phyloP scores from a whole-genome alignment of 208 protist species.

The Trypanosomatidae sp. region DNA sequence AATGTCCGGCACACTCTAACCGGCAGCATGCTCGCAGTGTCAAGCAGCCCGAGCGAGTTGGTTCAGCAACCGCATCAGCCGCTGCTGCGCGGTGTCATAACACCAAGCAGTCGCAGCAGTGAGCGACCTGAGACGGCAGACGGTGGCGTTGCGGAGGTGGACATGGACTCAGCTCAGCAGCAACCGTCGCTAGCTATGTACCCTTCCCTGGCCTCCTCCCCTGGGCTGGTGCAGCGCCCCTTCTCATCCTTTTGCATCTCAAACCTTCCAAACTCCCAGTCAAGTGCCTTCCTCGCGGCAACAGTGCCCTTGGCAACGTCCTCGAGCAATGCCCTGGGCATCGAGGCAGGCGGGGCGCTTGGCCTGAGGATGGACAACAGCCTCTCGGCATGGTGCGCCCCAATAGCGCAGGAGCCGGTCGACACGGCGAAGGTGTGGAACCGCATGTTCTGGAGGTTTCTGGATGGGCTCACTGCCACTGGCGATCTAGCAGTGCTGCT shows the following conservation, averaged over 20 bases:
- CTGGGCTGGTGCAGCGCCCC: not conserved
- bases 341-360: conserved; percentile 7
- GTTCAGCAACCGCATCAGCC: conserved; percentile 4
- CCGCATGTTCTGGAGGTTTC: conserved; percentile 40
- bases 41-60: conserved; percentile 8
- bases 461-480: conserved; percentile 33
- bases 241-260: not conserved
- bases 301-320: not conserved
- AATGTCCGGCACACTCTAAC: conserved; percentile 24
- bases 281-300: conserved; percentile 6
- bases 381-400: conserved; percentile 3
- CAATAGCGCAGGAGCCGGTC: conserved; percentile 21
- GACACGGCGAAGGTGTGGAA: conserved; percentile 38
- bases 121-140: conserved; percentile 1
- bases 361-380: not conserved
- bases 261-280: not conserved
- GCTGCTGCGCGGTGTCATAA: conserved; percentile 1
- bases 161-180: conserved; percentile 6
- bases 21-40: not conserved
- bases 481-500: conserved; percentile 36
- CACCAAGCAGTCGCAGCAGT: conserved; percentile 1
- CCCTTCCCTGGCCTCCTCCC: not conserved
- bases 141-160: not conserved
- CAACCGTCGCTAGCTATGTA: not conserved
- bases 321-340: not conserved